Base-by-base conservation (phyloP, 169 alveolate genomes). In the Cryptosporidium meleagridis region DNA sequence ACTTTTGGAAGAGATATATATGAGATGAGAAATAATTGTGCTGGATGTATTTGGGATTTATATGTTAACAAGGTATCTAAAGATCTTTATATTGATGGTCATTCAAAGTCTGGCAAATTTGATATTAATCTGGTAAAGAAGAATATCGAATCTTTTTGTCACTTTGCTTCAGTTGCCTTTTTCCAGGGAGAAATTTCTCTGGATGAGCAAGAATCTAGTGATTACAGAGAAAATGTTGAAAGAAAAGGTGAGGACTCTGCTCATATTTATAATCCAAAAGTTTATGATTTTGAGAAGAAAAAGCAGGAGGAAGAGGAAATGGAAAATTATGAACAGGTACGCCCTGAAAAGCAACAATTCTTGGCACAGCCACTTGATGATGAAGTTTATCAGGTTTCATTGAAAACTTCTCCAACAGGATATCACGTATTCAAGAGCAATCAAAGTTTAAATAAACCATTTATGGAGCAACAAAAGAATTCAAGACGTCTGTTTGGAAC, bases 11-110 rank as follows among this genome's bases (percentile, higher is more conserved):
- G 75, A 44, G 65, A 59, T 16, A 10, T 80, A n/a, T 80, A 41
- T 62, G 80, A 80, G 44, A 80, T 80, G 89, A 80, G 89, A 41
- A 70, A 61, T 29, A 80, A 80, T 21, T 80, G 89, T 62, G 89
- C 75, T 16, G 62, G 89, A 16, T 59, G 73, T 26, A 80, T 80
- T 18, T 80, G 89, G 89, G 89, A 80, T 44, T 44, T 80, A 35
- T 80, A 44, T 29, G 48, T 23, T 9, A 80, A 44, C 35, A 65
- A 65, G 26, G 51, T 80, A 10, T 45, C 75, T 6, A 61, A 61
- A 45, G 89, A 80, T 41, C 48, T 80, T 7, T 23, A 21, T 12
- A 80, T 80, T 18, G 89, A 80, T 16, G 89, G 89, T 4, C 9
- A 62, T 48, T 62, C 69, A 18, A 80, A 80, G 39, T 61, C 80